phyloP scores from a whole-genome alignment of 768 basidiomycete genomes.

The Lentinula guzmanii region DNA sequence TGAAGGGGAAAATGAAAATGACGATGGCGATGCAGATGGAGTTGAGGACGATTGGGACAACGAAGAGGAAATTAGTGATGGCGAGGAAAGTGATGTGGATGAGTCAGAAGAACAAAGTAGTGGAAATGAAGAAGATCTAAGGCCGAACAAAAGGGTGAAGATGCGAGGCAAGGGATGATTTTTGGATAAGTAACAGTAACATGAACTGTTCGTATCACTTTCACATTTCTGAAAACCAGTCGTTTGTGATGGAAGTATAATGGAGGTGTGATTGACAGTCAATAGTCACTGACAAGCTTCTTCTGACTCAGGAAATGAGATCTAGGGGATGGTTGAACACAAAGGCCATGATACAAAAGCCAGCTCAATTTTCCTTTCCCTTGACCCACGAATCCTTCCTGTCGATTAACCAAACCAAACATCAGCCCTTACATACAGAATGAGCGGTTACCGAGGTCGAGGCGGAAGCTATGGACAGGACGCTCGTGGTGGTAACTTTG shows the following conservation, averaged over 20 bases:
- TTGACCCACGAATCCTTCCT: too few relatives aligned
- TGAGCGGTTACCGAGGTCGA: not conserved
- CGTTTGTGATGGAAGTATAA: too few relatives aligned
- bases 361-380: too few relatives aligned
- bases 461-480: not conserved
- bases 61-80: slow-evolving; percentile 20
- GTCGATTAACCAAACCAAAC: not conserved
- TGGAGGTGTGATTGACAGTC: too few relatives aligned
- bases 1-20: slow-evolving; percentile 26
- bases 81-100: slow-evolving; percentile 38
- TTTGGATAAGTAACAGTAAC: too few relatives aligned
- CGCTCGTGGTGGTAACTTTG: not conserved
- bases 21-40: slow-evolving; percentile 34
- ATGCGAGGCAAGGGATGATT: slow-evolving; percentile 38
- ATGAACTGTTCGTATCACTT: too few relatives aligned
- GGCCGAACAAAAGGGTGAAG: slow-evolving; percentile 53
- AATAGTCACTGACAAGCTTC: too few relatives aligned
- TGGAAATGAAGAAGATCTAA: slow-evolving; percentile 40
- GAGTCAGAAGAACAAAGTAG: slow-evolving; percentile 55
- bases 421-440: not conserved
- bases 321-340: too few relatives aligned
- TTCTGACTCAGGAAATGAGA: too few relatives aligned
- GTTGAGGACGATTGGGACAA: slow-evolving; percentile 23
- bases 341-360: too few relatives aligned
- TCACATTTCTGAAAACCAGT: too few relatives aligned